Evolutionary conservation across 2,329 filamentous ascomycete genomes (phyloP).

Genomic region (Cercospora citrullina): DNA sequence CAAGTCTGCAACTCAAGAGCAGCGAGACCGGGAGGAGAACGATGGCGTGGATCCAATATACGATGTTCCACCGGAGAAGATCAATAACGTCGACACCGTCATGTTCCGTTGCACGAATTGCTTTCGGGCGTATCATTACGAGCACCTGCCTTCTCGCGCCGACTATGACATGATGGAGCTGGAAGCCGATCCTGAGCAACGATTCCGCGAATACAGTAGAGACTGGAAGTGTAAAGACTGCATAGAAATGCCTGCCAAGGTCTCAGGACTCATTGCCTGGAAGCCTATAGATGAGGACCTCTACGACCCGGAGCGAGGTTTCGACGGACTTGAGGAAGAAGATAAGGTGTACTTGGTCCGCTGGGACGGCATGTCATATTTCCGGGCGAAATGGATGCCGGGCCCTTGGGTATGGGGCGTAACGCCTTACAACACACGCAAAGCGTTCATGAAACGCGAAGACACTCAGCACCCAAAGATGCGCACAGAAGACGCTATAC

Average conservation of each 20-base stretch:
- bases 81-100: slow-evolving; percentile 75
- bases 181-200: slow-evolving; percentile 58
- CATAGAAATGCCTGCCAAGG: slow-evolving; percentile 61
- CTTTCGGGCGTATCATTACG: slow-evolving; percentile 76
- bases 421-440: slow-evolving; percentile 63
- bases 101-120: slow-evolving; percentile 82
- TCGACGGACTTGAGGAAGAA: slow-evolving; percentile 65
- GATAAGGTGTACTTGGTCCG: slow-evolving; percentile 92
- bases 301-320: slow-evolving; percentile 55
- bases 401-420: slow-evolving; percentile 86
- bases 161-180: slow-evolving; percentile 46
- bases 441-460: slow-evolving; percentile 72
- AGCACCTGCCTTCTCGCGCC: slow-evolving; percentile 68
- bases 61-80: slow-evolving; percentile 58
- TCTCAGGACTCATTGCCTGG: slow-evolving; percentile 85
- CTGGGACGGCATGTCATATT: slow-evolving; percentile 80
- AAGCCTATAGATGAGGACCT: slow-evolving; percentile 63
- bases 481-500: slow-evolving; percentile 75
- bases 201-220: slow-evolving; percentile 69
- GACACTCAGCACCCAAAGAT: slow-evolving; percentile 64
- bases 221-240: slow-evolving; percentile 84
- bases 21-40: slow-evolving; percentile 77
- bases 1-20: slow-evolving; percentile 76
- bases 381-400: slow-evolving; percentile 80
- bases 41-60: slow-evolving; percentile 74